Percentiles rank a stretch among this genome's conserved stretches.
Conservation (phyloP, 1,284 basidiomycete genomes). For the Apiotrichum gracile region DNA sequence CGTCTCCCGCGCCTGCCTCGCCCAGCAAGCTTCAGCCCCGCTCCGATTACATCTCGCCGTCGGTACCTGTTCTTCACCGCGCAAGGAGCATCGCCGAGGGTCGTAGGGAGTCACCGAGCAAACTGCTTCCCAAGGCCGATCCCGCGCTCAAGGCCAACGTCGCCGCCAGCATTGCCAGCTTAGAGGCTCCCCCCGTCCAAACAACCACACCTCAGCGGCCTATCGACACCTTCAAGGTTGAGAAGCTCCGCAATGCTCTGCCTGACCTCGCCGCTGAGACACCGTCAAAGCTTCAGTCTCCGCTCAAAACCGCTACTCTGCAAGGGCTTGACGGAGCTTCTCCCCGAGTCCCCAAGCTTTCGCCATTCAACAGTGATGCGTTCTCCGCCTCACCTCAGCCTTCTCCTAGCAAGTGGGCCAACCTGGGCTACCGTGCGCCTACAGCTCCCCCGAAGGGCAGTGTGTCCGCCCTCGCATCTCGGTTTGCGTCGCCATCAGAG, state of each 20-base stretch:
- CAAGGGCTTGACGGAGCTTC: not conserved
- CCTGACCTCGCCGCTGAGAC: not conserved
- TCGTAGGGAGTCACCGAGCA: not conserved
- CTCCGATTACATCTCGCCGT: not conserved
- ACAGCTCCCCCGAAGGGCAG: constrained; percentile 16
- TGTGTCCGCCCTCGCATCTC: constrained; percentile 13
- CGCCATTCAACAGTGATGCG: not conserved
- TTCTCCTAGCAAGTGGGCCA: constrained; percentile 6
- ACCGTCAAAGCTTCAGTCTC: not conserved
- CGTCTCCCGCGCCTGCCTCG: not conserved
- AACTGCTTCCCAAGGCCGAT: not conserved
- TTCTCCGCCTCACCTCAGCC: constrained; percentile 8
- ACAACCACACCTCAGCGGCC: not conserved
- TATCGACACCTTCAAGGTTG: not conserved
- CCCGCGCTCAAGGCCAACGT: not conserved
- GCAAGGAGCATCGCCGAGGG: constrained; percentile 3
- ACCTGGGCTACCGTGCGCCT: constrained; percentile 12
- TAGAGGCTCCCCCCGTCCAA: not conserved
- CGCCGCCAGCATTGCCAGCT: not conserved
- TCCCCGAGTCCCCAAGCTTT: not conserved
- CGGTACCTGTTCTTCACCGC: constrained; percentile 1
- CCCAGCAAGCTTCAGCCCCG: not conserved
- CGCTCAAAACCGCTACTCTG: not conserved
- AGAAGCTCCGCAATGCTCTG: not conserved
- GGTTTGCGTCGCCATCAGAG: constrained; percentile 4